These are phyloP conservation scores for Starmerella apicola DNA, from an alignment of 805 yeast species.

Conservation along the genomic window DNA sequence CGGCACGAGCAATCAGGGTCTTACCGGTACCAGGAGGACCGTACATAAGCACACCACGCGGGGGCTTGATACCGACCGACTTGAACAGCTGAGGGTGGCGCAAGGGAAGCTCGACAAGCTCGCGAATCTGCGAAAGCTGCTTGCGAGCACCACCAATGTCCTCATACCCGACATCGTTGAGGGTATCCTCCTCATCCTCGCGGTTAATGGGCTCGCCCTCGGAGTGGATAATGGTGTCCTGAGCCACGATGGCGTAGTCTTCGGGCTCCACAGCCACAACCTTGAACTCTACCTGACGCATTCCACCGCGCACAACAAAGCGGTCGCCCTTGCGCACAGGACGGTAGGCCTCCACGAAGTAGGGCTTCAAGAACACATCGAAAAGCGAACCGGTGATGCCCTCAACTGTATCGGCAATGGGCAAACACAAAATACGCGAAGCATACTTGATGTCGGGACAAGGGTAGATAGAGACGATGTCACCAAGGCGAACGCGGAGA, in stretches of 20 bases:
- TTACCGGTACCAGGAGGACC: constrained; percentile 99
- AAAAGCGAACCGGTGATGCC: constrained; percentile 94
- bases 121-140: constrained; percentile 99
- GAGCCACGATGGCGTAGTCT: constrained; percentile 95
- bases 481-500: constrained; percentile 87
- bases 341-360: constrained; percentile 96
- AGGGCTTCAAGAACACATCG: constrained; percentile 92
- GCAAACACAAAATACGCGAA: constrained; percentile 82
- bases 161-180: constrained; percentile 96
- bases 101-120: constrained; percentile 92
- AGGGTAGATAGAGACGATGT: constrained; percentile 78
- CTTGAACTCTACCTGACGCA: constrained; percentile 98
- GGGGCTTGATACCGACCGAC: constrained; percentile 97
- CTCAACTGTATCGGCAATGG: constrained; percentile 96
- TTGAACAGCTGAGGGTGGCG: constrained; percentile 98
- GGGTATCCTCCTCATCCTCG: constrained; percentile 93
- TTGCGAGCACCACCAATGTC: constrained; percentile 98
- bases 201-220: constrained; percentile 98
- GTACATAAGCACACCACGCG: constrained; percentile 83
- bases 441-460: constrained; percentile 98
- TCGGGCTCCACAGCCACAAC: constrained; percentile 97
- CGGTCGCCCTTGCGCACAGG: constrained; percentile 97
- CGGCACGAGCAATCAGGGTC: constrained; percentile 99
- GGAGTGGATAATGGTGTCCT: constrained; percentile 94
- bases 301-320: constrained; percentile 94